phyloP scores from a whole-genome alignment of 2,329 filamentous ascomycete species.

The Pseudohalonectria lignicola region DNA sequence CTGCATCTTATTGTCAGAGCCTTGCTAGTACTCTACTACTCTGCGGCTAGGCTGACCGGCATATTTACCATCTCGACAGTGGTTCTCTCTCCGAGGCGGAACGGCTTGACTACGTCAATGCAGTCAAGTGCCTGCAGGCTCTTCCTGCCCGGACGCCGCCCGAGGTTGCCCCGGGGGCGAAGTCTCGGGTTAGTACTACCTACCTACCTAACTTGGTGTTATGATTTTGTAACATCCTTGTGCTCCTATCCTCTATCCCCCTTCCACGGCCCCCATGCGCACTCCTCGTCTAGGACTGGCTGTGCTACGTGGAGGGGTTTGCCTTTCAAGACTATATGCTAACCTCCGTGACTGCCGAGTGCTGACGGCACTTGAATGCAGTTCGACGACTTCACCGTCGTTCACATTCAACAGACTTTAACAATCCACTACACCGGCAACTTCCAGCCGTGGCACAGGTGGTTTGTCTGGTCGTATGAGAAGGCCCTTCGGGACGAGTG shows the following conservation, averaged over 20 bases:
- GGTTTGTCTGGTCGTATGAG: constrained; percentile 20
- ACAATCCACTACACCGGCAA: constrained; percentile 12
- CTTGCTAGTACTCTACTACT: neutral
- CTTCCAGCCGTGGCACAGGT: constrained; percentile 24
- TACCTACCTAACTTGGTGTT: neutral
- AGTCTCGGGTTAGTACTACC: constrained; percentile 16
- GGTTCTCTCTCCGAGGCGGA: constrained; percentile 19
- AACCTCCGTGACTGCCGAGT: no score
- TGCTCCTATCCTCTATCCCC: no score
- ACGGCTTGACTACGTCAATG: constrained; percentile 23
- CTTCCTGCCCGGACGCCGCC: constrained; percentile 17
- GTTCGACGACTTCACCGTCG: constrained; percentile 12
- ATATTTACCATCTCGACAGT: no score
- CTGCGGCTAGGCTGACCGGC: no score
- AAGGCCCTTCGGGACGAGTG: constrained; percentile 19
- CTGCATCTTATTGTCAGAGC: neutral
- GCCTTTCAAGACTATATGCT: constrained; percentile 13
- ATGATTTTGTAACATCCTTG: no score
- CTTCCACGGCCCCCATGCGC: no score
- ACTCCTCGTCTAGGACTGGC: no score
- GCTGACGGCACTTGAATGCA: no score
- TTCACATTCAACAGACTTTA: constrained; percentile 9
- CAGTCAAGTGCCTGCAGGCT: constrained; percentile 23
- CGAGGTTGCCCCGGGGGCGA: constrained; percentile 20
- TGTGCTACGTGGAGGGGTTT: neutral